Conservation (phyloP, 129 eudicot species). For the Saposhnikovia divaricata region DNA sequence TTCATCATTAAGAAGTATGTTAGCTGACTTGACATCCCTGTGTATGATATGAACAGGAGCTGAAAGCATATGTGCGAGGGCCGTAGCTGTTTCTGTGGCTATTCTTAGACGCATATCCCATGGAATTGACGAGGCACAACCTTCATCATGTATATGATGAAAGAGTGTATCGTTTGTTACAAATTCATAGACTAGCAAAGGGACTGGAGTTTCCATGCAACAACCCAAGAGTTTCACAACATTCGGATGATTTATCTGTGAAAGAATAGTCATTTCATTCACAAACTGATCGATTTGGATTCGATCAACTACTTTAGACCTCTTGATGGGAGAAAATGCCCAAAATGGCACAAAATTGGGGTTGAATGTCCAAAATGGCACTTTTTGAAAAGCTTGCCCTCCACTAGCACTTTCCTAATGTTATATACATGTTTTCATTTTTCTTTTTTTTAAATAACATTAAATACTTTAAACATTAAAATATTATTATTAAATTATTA, state of each 20-base stretch:
- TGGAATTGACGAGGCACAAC: not conserved
- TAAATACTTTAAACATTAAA: too few species aligned
- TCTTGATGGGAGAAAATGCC: too few species aligned
- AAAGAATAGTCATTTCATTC: not conserved
- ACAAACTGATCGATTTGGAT: not conserved
- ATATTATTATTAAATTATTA: too few species aligned
- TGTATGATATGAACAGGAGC: not conserved
- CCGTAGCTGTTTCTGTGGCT: not conserved
- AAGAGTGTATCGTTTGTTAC: constrained; percentile 1
- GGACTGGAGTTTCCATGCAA: constrained; percentile 2
- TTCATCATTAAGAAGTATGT: too few species aligned
- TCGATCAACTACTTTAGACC: constrained; percentile 1
- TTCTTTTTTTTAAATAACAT: too few species aligned
- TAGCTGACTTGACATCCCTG: constrained; percentile 2
- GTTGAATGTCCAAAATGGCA: too few species aligned
- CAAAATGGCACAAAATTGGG: too few species aligned
- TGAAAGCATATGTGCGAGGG: not conserved
- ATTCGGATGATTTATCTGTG: too few species aligned
- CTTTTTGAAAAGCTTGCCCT: too few species aligned
- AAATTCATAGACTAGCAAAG: not conserved
- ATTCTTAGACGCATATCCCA: not conserved
- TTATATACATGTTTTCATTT: too few species aligned
- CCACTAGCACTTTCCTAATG: too few species aligned
- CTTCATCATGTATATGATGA: not conserved
- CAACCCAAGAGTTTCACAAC: not conserved